Evolutionary conservation across 2,329 filamentous ascomycete species (phyloP).

Genomic region (Whalleya microplaca): DNA sequence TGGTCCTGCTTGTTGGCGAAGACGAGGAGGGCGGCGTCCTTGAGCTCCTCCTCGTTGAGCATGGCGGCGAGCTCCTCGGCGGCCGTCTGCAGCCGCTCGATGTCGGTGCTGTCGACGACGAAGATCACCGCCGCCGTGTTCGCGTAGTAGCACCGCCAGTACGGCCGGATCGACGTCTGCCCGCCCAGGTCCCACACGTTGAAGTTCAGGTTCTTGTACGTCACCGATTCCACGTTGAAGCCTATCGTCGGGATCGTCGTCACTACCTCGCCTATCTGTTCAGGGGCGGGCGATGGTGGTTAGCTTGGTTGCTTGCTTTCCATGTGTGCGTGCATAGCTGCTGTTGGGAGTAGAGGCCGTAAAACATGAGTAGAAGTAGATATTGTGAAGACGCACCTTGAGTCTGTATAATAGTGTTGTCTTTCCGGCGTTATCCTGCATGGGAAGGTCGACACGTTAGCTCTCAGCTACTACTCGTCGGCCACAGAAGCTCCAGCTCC

Average conservation of each 20-base stretch:
- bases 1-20: constrained; percentile 99
- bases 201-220: constrained; percentile 97
- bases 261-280: constrained; percentile 94
- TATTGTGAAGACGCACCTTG: constrained; percentile 63
- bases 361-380: background rate
- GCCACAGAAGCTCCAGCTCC: background rate
- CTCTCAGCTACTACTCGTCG: constrained; percentile 15
- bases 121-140: constrained; percentile 99
- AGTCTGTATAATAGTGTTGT: constrained; percentile 95
- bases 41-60: constrained; percentile 95
- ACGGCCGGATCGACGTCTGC: constrained; percentile 97
- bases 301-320: background rate
- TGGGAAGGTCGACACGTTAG: constrained; percentile 11
- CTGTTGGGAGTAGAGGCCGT: background rate
- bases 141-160: constrained; percentile 99
- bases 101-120: constrained; percentile 97
- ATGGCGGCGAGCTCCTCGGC: constrained; percentile 92
- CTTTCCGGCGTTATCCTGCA: constrained; percentile 95
- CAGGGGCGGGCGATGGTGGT: background rate
- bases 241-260: constrained; percentile 99
- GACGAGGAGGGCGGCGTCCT: constrained; percentile 88
- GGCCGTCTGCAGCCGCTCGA: constrained; percentile 89
- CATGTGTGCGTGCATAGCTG: no score
- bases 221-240: constrained; percentile 98
- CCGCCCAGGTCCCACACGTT: constrained; percentile 99